phyloP scores from a whole-genome alignment of 1,139 yeast species.

The Hyphopichia pseudoburtonii region DNA sequence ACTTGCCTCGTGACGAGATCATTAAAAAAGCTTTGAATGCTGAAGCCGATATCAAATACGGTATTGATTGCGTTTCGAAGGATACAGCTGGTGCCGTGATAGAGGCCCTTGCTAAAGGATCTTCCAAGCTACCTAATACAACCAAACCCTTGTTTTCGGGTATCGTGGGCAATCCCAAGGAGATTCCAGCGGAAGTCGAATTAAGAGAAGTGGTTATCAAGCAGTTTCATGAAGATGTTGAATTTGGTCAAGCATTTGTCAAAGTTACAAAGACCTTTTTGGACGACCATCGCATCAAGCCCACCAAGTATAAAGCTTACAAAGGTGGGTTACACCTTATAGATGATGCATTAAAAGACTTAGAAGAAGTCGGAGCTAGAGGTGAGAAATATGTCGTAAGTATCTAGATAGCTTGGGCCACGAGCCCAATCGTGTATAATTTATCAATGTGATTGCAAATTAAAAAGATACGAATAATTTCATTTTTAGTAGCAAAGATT shows the following conservation, averaged over 20 bases:
- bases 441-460: no score
- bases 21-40: slow-evolving; percentile 10
- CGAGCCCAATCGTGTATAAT: no score
- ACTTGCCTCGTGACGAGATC: slow-evolving; percentile 22
- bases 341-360: slow-evolving; percentile 32
- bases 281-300: slow-evolving; percentile 21
- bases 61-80: slow-evolving; percentile 46
- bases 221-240: slow-evolving; percentile 42
- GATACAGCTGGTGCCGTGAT: slow-evolving; percentile 34
- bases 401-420: slow-evolving; percentile 5
- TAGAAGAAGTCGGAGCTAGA: slow-evolving; percentile 41
- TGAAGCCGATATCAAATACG: slow-evolving; percentile 26
- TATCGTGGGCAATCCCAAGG: slow-evolving; percentile 37
- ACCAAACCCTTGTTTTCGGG: slow-evolving; percentile 28
- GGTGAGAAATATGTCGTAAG: slow-evolving; percentile 42
- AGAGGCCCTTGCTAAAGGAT: slow-evolving; percentile 19
- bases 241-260: slow-evolving; percentile 36
- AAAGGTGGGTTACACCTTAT: slow-evolving; percentile 34
- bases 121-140: slow-evolving; percentile 7
- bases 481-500: no score
- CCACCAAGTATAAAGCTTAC: slow-evolving; percentile 34
- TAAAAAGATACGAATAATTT: no score
- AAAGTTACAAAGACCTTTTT: slow-evolving; percentile 30
- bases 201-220: slow-evolving; percentile 36
- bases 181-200: slow-evolving; percentile 20